Percentiles rank a stretch among this genome's conserved stretches.
Conservation (phyloP, 257 asterid species). For the Ligustrum vulgare region DNA sequence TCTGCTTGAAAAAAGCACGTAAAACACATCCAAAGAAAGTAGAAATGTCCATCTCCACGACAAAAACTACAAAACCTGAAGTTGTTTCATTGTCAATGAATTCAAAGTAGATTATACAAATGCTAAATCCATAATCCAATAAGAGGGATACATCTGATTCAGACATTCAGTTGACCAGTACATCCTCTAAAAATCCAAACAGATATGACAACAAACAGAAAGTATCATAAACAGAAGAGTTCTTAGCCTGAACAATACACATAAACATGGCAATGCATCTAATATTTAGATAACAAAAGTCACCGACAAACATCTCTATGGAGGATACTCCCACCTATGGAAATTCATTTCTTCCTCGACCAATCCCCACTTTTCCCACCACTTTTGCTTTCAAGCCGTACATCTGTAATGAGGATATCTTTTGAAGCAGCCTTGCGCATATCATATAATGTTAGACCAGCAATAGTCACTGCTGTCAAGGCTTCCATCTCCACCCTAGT, state of each 20-base stretch:
- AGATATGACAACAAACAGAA: not conserved
- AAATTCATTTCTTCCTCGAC: conserved; percentile 50
- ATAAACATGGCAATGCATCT: not conserved
- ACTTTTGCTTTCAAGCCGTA: conserved; percentile 63
- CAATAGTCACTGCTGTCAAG: conserved; percentile 66
- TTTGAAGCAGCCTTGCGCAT: conserved; percentile 92
- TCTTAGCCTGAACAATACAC: not conserved
- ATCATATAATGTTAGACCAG: conserved; percentile 83
- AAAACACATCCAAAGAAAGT: not conserved
- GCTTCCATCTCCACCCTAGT: conserved; percentile 98
- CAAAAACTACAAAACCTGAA: not conserved
- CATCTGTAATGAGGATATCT: conserved; percentile 57
- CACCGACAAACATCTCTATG: not conserved
- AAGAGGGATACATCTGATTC: not conserved
- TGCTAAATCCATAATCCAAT: not conserved
- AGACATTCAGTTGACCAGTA: not conserved
- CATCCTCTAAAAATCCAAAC: not conserved
- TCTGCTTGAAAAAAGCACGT: not conserved
- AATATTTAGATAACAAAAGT: not conserved
- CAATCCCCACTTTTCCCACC: conserved; percentile 89
- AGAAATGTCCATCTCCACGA: not conserved
- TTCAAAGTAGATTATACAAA: not conserved
- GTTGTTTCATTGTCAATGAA: not conserved
- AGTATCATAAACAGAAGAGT: not conserved
- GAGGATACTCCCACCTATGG: not conserved